Percentiles rank a stretch among this genome's conserved stretches.
Conservation (phyloP, 257 asterid species). For the Solanum chmielewskii region DNA sequence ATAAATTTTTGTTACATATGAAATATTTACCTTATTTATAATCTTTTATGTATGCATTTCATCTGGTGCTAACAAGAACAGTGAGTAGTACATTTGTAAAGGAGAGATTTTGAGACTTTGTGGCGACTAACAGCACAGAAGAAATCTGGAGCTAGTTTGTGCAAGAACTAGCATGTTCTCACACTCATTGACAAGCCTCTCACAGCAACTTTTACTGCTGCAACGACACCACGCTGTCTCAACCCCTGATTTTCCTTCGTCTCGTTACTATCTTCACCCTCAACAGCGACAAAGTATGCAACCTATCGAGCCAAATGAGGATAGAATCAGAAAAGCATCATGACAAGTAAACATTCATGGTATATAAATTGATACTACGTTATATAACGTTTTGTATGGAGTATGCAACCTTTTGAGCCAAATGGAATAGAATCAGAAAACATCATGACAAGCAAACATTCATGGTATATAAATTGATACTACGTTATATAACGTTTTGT, state of each 20-base stretch:
- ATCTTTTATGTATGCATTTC: background rate
- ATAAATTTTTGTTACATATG: no score
- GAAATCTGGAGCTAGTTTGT: background rate
- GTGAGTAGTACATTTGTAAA: background rate
- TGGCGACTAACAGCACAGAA: background rate
- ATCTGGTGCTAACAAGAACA: background rate
- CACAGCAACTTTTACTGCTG: constrained; percentile 80
- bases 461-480: no score
- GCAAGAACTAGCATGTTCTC: constrained; percentile 31
- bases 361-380: no score
- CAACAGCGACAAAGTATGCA: constrained; percentile 81
- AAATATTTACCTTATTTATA: background rate
- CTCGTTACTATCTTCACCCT: constrained; percentile 25
- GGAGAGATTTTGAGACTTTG: background rate
- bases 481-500: background rate
- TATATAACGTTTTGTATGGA: background rate
- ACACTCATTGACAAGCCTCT: constrained; percentile 63
- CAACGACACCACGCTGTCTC: constrained; percentile 64
- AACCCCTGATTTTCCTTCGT: constrained; percentile 19
- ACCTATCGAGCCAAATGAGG: constrained; percentile 30
- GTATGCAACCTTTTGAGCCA: background rate
- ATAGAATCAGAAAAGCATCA: background rate
- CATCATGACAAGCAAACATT: no score
- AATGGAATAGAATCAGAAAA: background rate
- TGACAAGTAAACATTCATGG: no score